Conservation (phyloP, 495 filamentous ascomycete genomes). For the Articulospora tetracladia region DNA sequence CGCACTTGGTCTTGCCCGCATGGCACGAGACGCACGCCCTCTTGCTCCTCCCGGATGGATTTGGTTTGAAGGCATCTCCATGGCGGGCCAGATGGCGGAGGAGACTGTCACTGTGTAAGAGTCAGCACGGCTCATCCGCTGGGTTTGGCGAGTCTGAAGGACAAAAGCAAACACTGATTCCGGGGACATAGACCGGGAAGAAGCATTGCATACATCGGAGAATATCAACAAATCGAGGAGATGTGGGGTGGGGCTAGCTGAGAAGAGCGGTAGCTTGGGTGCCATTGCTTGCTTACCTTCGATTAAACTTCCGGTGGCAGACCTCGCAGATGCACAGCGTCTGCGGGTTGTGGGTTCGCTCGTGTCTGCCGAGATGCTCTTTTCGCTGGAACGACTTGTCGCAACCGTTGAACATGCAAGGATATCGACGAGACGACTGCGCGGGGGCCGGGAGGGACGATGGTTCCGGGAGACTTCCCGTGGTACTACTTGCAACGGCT, state of each 20-base stretch:
- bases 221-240: too few relatives aligned
- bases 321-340: constrained; percentile 17
- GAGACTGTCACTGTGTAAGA: constrained; percentile 22
- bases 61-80: constrained; percentile 16
- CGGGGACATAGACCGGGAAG: too few relatives aligned
- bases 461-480: too few relatives aligned
- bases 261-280: too few relatives aligned
- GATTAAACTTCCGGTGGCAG: constrained; percentile 26
- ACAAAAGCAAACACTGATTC: background rate
- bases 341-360: constrained; percentile 21
- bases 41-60: constrained; percentile 19
- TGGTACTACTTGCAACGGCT: too few relatives aligned
- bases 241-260: too few relatives aligned
- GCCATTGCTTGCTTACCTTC: too few relatives aligned
- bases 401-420: constrained; percentile 20
- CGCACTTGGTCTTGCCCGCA: constrained; percentile 28
- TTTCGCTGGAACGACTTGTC: constrained; percentile 27
- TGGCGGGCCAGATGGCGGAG: constrained; percentile 19
- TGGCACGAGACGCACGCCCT: constrained; percentile 28
- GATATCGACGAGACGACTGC: background rate
- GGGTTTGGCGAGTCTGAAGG: too few relatives aligned
- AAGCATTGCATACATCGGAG: too few relatives aligned
- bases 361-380: constrained; percentile 30
- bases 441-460: background rate
- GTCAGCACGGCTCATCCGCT: background rate